Evolutionary conservation across 148 eudicot genomes (phyloP).

Genomic region (Chenopodium quinoa): DNA sequence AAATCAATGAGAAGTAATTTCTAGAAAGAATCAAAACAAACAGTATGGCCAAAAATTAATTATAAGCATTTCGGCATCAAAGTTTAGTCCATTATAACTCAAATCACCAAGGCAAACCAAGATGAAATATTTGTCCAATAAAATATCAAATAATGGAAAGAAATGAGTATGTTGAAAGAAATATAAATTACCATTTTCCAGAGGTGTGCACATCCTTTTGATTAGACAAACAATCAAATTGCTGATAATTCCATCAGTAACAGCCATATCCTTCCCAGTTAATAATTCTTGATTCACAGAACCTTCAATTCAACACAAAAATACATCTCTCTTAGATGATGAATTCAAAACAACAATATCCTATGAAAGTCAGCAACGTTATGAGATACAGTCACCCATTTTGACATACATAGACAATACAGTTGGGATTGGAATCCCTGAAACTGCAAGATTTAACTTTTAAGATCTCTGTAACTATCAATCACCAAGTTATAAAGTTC

Average conservation of each 20-base stretch:
- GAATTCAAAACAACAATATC: neutral
- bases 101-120: neutral
- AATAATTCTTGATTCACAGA: constrained; percentile 42
- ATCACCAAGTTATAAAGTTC: too few species aligned
- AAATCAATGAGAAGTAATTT: too few species aligned
- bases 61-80: constrained; percentile 1
- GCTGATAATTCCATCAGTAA: constrained; percentile 60
- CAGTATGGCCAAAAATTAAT: neutral
- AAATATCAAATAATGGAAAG: neutral
- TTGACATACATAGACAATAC: neutral
- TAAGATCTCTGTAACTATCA: neutral
- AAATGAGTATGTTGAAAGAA: constrained; percentile 5
- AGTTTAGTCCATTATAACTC: neutral
- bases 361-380: neutral
- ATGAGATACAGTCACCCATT: neutral
- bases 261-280: constrained; percentile 37
- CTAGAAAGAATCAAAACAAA: neutral
- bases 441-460: neutral
- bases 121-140: neutral
- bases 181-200: constrained; percentile 53
- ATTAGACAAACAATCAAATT: constrained; percentile 60
- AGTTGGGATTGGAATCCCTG: neutral
- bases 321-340: constrained; percentile 3
- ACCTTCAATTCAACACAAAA: constrained; percentile 33
- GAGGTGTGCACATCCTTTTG: constrained; percentile 63